These are phyloP conservation scores for Hypoxylon sp. DNA, from an alignment of 2,329 filamentous ascomycete species.

Conservation along the genomic window DNA sequence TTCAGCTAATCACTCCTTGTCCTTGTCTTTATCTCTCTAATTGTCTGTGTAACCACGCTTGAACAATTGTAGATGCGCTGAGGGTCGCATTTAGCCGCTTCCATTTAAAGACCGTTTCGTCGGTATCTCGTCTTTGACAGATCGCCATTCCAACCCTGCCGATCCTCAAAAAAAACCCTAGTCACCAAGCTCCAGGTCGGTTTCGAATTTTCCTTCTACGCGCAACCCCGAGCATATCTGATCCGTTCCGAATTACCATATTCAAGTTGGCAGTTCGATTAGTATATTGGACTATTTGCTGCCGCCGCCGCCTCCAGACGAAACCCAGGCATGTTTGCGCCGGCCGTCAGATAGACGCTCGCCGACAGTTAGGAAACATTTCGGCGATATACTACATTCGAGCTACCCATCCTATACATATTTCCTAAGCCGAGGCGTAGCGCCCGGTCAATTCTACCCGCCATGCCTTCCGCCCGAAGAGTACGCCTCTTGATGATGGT, in stretches of 20 bases:
- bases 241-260: constrained; percentile 4
- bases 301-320: constrained; percentile 11
- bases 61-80: constrained; percentile 32
- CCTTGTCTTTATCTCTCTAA: constrained; percentile 11
- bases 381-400: constrained; percentile 6
- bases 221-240: constrained; percentile 17
- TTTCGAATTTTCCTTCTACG: constrained; percentile 28
- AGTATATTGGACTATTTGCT: constrained; percentile 9
- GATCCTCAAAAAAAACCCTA: constrained; percentile 21
- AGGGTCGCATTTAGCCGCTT: constrained; percentile 45
- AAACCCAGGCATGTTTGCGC: constrained; percentile 46
- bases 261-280: constrained; percentile 15
- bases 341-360: constrained; percentile 38
- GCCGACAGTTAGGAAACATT: constrained; percentile 27
- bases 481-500: constrained; percentile 77
- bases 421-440: constrained; percentile 9
- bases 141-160: constrained; percentile 40
- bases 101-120: constrained; percentile 29
- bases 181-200: constrained; percentile 17
- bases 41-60: constrained; percentile 19
- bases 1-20: constrained; percentile 2
- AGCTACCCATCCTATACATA: constrained; percentile 21
- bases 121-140: constrained; percentile 40
- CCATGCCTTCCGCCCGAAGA: constrained; percentile 80
- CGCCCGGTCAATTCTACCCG: constrained; percentile 14